A percentile compares a stretch with the other conserved stretches of the same genome.
Evolutionary conservation across 441 rosid species (phyloP).

Genomic region (Syzygium malaccense): DNA sequence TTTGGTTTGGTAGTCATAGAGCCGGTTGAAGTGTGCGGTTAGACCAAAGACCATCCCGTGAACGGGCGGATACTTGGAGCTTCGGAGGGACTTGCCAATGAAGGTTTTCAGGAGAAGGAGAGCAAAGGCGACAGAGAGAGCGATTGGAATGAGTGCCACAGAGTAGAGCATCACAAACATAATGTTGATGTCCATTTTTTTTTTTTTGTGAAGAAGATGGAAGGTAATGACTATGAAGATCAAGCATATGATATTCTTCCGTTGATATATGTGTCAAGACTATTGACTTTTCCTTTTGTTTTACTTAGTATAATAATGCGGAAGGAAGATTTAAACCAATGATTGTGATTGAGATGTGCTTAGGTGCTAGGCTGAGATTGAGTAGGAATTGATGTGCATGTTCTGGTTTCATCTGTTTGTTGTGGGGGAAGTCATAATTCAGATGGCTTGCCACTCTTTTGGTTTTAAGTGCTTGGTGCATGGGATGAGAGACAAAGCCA

Average conservation of each 20-base stretch:
- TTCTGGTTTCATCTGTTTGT: neutral
- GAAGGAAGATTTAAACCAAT: neutral
- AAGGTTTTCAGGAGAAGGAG: constrained; percentile 27
- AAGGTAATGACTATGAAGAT: neutral
- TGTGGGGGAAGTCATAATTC: neutral
- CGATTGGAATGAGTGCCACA: constrained; percentile 8
- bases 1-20: constrained; percentile 53
- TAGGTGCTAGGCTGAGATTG: neutral
- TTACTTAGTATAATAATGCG: neutral
- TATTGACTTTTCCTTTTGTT: neutral
- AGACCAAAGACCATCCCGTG: constrained; percentile 43
- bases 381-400: neutral
- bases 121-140: constrained; percentile 10
- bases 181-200: constrained; percentile 21
- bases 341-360: neutral
- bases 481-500: neutral
- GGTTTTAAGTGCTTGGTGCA: neutral
- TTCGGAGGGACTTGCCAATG: constrained; percentile 38
- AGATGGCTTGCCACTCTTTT: neutral
- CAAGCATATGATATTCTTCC: neutral
- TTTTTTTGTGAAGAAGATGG: neutral
- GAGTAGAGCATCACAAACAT: constrained; percentile 16
- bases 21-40: constrained; percentile 31
- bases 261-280: neutral
- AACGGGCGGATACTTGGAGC: constrained; percentile 44